phyloP scores from a whole-genome alignment of 371 early-diverging fungal genomes.

The Syncephalis plumigaleata region DNA sequence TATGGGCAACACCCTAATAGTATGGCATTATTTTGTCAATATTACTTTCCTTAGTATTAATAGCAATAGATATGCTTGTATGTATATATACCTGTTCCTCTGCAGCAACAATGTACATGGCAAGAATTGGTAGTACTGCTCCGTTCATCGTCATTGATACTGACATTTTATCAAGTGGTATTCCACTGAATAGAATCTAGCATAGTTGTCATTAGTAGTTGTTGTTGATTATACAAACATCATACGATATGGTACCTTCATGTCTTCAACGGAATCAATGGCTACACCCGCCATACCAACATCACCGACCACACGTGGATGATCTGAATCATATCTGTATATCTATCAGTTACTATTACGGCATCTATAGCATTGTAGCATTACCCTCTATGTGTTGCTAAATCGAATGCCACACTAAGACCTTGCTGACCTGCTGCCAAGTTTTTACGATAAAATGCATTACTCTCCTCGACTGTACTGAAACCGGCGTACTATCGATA shows the following conservation, averaged over 20 bases:
- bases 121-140: conserved; percentile 69
- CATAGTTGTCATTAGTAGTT: too few relatives aligned
- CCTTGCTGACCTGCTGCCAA: conserved; percentile 80
- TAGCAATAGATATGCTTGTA: neutral
- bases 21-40: conserved; percentile 2
- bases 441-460: conserved; percentile 68
- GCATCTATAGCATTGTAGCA: conserved; percentile 11
- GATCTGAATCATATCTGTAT: conserved; percentile 76
- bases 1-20: conserved; percentile 51
- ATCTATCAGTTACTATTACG: conserved; percentile 3
- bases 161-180: conserved; percentile 70
- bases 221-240: neutral
- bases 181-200: conserved; percentile 68
- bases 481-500: conserved; percentile 82
- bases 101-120: conserved; percentile 78
- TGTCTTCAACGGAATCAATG: conserved; percentile 77
- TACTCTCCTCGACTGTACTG: conserved; percentile 74
- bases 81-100: conserved; percentile 64
- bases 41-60: neutral
- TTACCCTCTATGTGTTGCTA: conserved; percentile 75
- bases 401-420: conserved; percentile 65
- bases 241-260: too few relatives aligned
- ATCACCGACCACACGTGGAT: conserved; percentile 69
- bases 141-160: conserved; percentile 90
- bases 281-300: conserved; percentile 89